phyloP scores from a whole-genome alignment of 768 basidiomycete species.

The Mycena haematopus region DNA sequence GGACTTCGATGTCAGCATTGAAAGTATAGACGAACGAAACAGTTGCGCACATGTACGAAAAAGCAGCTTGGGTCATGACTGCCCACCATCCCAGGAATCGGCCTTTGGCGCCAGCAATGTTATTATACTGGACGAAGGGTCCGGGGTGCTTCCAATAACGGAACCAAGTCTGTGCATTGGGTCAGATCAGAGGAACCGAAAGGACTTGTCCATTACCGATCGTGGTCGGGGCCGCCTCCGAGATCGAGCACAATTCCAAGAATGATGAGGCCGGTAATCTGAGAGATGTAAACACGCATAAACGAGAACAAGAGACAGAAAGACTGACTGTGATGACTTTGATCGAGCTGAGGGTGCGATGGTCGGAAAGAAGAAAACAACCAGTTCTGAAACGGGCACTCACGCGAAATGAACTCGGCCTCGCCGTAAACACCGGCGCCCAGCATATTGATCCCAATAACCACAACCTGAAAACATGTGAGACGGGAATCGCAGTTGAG shows the following conservation, averaged over 20 bases:
- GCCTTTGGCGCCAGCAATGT: constrained; percentile 73
- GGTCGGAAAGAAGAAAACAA: neutral
- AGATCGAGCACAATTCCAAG: constrained; percentile 79
- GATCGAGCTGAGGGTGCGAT: constrained; percentile 58
- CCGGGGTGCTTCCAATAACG: constrained; percentile 90
- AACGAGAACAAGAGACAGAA: neutral
- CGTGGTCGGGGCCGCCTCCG: constrained; percentile 82
- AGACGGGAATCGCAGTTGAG: constrained; percentile 47
- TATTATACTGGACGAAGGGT: constrained; percentile 76
- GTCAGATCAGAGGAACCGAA: neutral
- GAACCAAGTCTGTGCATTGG: constrained; percentile 50
- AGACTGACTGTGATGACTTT: constrained; percentile 71
- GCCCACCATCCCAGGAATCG: constrained; percentile 70
- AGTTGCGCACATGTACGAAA: constrained; percentile 57
- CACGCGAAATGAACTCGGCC: constrained; percentile 88
- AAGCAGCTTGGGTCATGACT: constrained; percentile 86
- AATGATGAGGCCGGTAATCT: constrained; percentile 72
- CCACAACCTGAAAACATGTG: constrained; percentile 59
- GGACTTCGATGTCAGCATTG: constrained; percentile 12
- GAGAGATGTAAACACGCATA: too few relatives aligned
- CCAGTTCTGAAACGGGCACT: constrained; percentile 36
- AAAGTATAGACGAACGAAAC: neutral
- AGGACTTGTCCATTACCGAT: constrained; percentile 48
- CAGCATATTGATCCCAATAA: constrained; percentile 57
- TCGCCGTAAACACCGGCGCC: constrained; percentile 82